A percentile compares a stretch with the other conserved stretches of the same genome.
These are phyloP conservation scores for Apiotrichum porosum DNA, from an alignment of 1,284 basidiomycete species.

Conservation along the genomic window DNA sequence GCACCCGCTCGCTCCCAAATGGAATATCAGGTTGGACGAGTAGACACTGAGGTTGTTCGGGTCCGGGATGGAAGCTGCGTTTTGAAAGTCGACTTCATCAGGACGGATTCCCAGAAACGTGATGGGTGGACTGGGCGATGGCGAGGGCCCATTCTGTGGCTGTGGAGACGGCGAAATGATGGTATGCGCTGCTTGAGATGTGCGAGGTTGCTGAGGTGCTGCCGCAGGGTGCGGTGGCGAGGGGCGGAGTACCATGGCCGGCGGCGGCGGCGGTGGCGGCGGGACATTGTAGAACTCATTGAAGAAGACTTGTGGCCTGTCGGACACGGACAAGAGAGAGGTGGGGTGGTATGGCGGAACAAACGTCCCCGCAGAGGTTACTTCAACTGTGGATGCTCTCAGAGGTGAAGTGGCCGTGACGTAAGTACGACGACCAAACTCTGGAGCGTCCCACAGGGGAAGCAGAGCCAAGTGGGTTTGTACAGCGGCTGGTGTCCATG, in stretches of 20 bases:
- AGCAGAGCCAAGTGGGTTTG: constrained; percentile 1
- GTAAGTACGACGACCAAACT: constrained; percentile 9
- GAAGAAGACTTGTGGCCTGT: constrained; percentile 1
- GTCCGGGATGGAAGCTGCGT: constrained; percentile 7
- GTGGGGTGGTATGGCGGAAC: constrained; percentile 3
- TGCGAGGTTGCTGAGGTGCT: constrained; percentile 11
- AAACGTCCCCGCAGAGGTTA: not conserved
- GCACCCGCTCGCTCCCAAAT: constrained; percentile 35
- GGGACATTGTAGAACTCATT: constrained; percentile 5
- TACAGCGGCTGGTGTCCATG: not conserved
- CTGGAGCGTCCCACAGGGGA: constrained; percentile 15
- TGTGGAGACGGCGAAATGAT: constrained; percentile 18
- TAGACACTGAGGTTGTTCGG: constrained; percentile 22
- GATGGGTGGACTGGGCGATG: constrained; percentile 5
- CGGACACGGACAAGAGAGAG: constrained; percentile 12
- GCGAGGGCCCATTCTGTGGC: constrained; percentile 1
- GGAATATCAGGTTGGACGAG: constrained; percentile 37
- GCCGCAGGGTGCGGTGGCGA: constrained; percentile 12
- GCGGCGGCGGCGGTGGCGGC: constrained; percentile 19
- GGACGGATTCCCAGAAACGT: constrained; percentile 10
- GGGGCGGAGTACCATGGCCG: constrained; percentile 12
- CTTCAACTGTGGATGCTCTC: constrained; percentile 6
- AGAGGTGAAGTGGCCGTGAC: constrained; percentile 4
- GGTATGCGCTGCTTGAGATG: constrained; percentile 20
- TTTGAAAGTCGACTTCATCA: constrained; percentile 3